Conservation (phyloP, 176 grass and related monocot species). For the Carex kokanica region DNA sequence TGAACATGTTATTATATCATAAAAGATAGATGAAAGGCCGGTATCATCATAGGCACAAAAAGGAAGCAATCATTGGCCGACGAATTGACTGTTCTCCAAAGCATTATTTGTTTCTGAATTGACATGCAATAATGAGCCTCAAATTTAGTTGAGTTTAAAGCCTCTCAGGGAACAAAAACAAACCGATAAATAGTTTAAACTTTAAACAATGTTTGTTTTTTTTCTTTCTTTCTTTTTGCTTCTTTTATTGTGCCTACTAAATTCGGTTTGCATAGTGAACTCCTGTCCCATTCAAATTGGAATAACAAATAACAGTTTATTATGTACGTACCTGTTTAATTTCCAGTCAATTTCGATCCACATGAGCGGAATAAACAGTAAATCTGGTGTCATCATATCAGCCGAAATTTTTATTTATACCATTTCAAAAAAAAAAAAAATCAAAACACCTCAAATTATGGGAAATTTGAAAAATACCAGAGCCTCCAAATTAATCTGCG, state of each 20-base stretch:
- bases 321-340: too few species aligned
- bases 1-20: too few species aligned
- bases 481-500: too few species aligned
- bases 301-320: too few species aligned
- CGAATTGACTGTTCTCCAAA: background rate
- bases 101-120: slow-evolving; percentile 6
- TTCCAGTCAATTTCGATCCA: too few species aligned
- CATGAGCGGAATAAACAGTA: too few species aligned
- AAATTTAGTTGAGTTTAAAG: slow-evolving; percentile 9
- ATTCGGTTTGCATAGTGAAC: background rate
- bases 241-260: background rate
- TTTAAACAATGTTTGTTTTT: background rate
- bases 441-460: too few species aligned
- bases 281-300: background rate
- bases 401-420: too few species aligned
- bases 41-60: background rate
- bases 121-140: slow-evolving; percentile 1
- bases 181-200: background rate
- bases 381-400: too few species aligned
- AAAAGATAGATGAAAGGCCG: background rate
- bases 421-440: too few species aligned
- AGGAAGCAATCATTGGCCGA: background rate
- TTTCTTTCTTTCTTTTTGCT: background rate
- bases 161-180: background rate
- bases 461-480: too few species aligned